phyloP scores from a whole-genome alignment of 2,329 filamentous ascomycete species.

The Stachybotrys echinatus region DNA sequence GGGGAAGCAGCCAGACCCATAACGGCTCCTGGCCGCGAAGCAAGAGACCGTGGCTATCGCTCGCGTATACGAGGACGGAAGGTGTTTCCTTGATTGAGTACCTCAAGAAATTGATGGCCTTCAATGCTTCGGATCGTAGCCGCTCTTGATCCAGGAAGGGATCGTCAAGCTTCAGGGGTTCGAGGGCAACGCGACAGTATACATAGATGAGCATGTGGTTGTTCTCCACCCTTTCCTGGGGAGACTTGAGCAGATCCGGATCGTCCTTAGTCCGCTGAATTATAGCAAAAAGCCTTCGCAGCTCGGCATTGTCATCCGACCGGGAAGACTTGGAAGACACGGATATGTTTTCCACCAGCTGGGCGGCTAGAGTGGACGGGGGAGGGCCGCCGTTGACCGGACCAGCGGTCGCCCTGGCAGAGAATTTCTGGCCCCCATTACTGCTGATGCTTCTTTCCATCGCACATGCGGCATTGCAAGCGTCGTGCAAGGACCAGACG shows the following conservation, averaged over 20 bases:
- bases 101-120: slow-evolving; percentile 73
- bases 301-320: slow-evolving; percentile 64
- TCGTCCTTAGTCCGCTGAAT: slow-evolving; percentile 51
- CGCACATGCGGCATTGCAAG: slow-evolving; percentile 16
- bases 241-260: slow-evolving; percentile 49
- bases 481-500: background rate
- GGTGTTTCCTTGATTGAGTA: slow-evolving; percentile 73
- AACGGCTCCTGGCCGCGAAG: slow-evolving; percentile 55
- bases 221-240: slow-evolving; percentile 64
- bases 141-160: slow-evolving; percentile 56
- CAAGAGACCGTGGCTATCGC: slow-evolving; percentile 35
- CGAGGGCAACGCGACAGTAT: slow-evolving; percentile 72
- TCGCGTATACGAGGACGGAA: slow-evolving; percentile 51
- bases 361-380: slow-evolving; percentile 81
- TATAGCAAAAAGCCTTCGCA: slow-evolving; percentile 61
- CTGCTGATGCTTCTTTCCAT: slow-evolving; percentile 21
- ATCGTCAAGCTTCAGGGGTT: slow-evolving; percentile 62
- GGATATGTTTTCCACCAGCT: slow-evolving; percentile 77
- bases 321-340: slow-evolving; percentile 56
- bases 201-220: slow-evolving; percentile 85
- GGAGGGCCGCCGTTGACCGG: slow-evolving; percentile 31
- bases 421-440: slow-evolving; percentile 11
- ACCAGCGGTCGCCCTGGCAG: slow-evolving; percentile 9
- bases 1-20: slow-evolving; percentile 61
- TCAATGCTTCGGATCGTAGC: slow-evolving; percentile 54